Percentiles rank a stretch among this genome's conserved stretches.
phyloP scores from a whole-genome alignment of 805 yeast species.

The Barnettozyma pratensis region DNA sequence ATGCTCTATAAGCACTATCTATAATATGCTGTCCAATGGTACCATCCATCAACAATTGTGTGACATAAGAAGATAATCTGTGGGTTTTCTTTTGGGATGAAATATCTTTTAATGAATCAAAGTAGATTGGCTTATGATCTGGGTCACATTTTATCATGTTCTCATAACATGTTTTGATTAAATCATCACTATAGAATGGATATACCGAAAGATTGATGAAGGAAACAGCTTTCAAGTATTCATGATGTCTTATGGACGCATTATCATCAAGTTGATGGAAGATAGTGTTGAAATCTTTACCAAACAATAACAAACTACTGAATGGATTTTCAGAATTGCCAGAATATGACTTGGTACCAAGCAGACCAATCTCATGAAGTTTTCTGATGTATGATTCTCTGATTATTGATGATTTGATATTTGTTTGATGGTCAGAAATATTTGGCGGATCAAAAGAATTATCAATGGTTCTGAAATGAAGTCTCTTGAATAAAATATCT shows the following conservation, averaged over 20 bases:
- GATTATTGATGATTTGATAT: slow-evolving; percentile 26
- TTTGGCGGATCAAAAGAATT: slow-evolving; percentile 45
- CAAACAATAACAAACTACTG: slow-evolving; percentile 20
- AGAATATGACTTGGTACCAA: slow-evolving; percentile 32
- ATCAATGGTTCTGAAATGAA: slow-evolving; percentile 36
- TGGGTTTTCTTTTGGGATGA: slow-evolving; percentile 45
- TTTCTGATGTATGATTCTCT: slow-evolving; percentile 52
- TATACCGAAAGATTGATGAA: slow-evolving; percentile 44
- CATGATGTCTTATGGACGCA: slow-evolving; percentile 22
- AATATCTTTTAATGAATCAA: slow-evolving; percentile 51
- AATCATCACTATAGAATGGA: slow-evolving; percentile 44
- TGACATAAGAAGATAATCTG: slow-evolving; percentile 38
- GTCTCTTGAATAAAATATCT: slow-evolving; percentile 40
- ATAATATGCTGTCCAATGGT: slow-evolving; percentile 46
- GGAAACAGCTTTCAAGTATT: slow-evolving; percentile 25
- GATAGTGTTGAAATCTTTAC: slow-evolving; percentile 23
- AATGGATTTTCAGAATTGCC: slow-evolving; percentile 25
- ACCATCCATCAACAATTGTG: slow-evolving; percentile 47
- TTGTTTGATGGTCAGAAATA: slow-evolving; percentile 29
- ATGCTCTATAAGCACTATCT: slow-evolving; percentile 30
- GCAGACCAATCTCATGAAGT: slow-evolving; percentile 45
- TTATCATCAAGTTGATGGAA: slow-evolving; percentile 28
- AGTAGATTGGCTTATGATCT: slow-evolving; percentile 41
- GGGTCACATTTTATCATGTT: slow-evolving; percentile 39
- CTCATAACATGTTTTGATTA: slow-evolving; percentile 43